Evolutionary conservation across 1,284 basidiomycete genomes (phyloP), one percentile per base, ranked within the genome.

Genomic region (Rhodotorula sp.): DNA sequence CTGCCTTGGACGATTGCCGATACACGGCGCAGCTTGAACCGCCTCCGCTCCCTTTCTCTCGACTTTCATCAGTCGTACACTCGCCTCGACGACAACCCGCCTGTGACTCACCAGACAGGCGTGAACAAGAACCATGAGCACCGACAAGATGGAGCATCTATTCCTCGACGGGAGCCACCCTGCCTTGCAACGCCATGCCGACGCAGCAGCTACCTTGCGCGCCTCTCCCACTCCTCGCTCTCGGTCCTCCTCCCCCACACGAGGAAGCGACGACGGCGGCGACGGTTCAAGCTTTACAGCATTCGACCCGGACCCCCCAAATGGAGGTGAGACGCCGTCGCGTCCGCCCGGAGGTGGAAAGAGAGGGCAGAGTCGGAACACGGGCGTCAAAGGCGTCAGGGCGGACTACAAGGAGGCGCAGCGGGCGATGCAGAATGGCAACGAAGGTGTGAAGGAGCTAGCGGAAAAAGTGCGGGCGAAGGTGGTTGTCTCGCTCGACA

Each of bases 321-420:
- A 44, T 3, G 31, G 47, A n/a, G 57, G 63, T 8, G 55, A 50
- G 47, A 40, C 37, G 31, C 64, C 53, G 4, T 6, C 60, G 8
- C 47, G 62, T 24, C 28, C 60, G 44, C 9, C 50, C 5, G 31
- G 57, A 5, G 34, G 51, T 7, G 34, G 65, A 7, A 46, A 34
- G 3, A 56, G 57, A 2, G 65, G 73, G 34, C 48, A 48, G 31
- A 64, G 61, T 30, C 47, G 59, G 31, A 76, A 77, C 60, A 78
- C 77, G n/a, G 77, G 77, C 18, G 75, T 76, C 26, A 78, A 78
- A 59, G 77, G 77, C 26, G 77, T 78, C 22, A 64, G 73, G 16
- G 72, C 71, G 8, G 77, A 78, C 44, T 77, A 67, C n/a, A 46
- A 62, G 40, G 59, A 68, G 56, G 44, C 46, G 64, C 31, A 70